Base-by-base conservation (phyloP, 1,139 yeast genomes). In the Suhomyces choctaworum region DNA sequence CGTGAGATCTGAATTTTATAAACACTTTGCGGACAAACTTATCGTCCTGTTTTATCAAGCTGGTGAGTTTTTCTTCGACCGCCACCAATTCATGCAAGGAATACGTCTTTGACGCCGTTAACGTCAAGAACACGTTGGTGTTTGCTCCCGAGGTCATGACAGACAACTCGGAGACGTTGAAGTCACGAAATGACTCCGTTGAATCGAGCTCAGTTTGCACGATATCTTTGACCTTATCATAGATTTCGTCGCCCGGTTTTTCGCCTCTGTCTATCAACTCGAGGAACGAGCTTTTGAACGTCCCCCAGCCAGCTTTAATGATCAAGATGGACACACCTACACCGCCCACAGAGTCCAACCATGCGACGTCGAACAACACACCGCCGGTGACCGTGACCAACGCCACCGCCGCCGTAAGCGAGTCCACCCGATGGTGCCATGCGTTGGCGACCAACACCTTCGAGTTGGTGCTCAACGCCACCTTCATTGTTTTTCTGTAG, bases 401-500 rank as follows among this genome's bases (percentile, higher is more conserved):
- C 0, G 98, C 97, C 7, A 92, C 97, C 25, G 85, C 72, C 0
- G 97, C 89, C 0, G 97, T 94, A 48, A 92, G 60, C 1, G 96
- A 84, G 57, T 92, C 98, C n/a, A 92, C 90, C 45, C 98, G 74
- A 55, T 92, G 98, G 58, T 92, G 98, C 97, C 97, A 92, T 3
- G 98, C 98, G 54, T 92, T 92, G 5, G 98, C 98, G 32, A 88
- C 82, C 37, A 92, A 71, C 4, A 92, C 97, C 44, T 88, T 86
- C 2, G 97, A 88, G 52, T 87, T 84, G 20, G 89, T 78, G 42
- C 73, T 66, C 28, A 71, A 66, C 3, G 97, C 97, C 13, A 92
- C 80, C 44, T 78, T 76, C 66, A 82, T 74, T 0, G 98, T 92
- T 11, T 86, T 85, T 40, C 78, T 78, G 62, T 78, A 92, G 30